Conservation (phyloP, 176 grass and related monocot genomes). For the Saccharum spontaneum region DNA sequence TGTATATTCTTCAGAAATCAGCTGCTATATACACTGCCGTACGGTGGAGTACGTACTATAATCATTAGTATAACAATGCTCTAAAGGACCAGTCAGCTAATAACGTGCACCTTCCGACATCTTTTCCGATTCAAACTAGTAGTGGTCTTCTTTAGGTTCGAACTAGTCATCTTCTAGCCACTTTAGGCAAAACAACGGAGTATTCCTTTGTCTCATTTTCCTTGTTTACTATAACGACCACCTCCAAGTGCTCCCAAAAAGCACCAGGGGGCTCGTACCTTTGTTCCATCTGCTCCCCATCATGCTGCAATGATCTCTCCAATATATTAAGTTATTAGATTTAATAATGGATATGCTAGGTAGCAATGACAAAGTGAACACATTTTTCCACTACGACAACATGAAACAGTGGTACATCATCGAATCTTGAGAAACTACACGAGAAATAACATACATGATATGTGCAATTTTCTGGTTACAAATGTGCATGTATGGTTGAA, state of each 20-base stretch:
- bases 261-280: conserved; percentile 57
- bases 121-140: conserved; percentile 45
- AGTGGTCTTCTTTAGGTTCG: conserved; percentile 26
- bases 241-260: conserved; percentile 86
- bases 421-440: conserved; percentile 42
- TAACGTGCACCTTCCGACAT: conserved; percentile 30
- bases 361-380: conserved; percentile 42
- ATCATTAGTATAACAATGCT: neutral
- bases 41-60: neutral
- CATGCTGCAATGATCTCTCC: conserved; percentile 67
- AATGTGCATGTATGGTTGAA: neutral
- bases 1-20: neutral
- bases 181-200: conserved; percentile 64
- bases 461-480: neutral
- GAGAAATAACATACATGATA: conserved; percentile 26
- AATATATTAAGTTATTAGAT: conserved; percentile 35
- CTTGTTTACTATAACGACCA: conserved; percentile 61
- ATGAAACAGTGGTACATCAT: conserved; percentile 12
- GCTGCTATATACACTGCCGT: neutral
- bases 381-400: conserved; percentile 28
- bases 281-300: conserved; percentile 85
- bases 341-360: conserved; percentile 35
- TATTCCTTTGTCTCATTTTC: conserved; percentile 62
- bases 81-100: conserved; percentile 15
- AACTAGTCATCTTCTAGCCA: conserved; percentile 34